phyloP scores from a whole-genome alignment of 192 early-diverging fungal genomes.

The Coemansia sp. region DNA sequence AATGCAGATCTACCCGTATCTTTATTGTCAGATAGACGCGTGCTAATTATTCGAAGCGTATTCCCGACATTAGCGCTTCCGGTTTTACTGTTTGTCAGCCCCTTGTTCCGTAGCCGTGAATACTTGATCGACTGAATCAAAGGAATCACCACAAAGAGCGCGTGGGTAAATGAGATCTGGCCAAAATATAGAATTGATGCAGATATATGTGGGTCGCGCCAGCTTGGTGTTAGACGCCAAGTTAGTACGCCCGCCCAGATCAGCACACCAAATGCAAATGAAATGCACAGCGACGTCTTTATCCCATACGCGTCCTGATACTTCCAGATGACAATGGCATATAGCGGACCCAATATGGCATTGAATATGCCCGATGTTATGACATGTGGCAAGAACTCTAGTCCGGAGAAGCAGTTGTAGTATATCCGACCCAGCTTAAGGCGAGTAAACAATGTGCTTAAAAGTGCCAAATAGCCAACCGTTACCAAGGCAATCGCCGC shows the following conservation, averaged over 20 bases:
- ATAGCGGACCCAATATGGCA: conserved; percentile 11
- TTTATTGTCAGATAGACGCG: no score
- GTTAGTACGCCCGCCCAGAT: conserved; percentile 12
- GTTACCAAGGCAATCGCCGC: background rate
- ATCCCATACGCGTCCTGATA: conserved; percentile 40
- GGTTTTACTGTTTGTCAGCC: no score
- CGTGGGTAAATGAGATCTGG: conserved; percentile 21
- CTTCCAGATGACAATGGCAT: conserved; percentile 16
- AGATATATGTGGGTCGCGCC: conserved; percentile 10
- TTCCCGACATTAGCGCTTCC: no score
- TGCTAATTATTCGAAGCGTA: no score
- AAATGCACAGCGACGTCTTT: conserved; percentile 8
- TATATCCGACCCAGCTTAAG: conserved; percentile 8
- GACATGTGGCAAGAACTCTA: conserved; percentile 9
- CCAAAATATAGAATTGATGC: conserved; percentile 8
- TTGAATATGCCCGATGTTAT: conserved; percentile 18
- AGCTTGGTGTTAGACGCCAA: conserved; percentile 19
- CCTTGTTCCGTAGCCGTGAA: conserved; percentile 4
- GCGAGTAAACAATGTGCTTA: conserved; percentile 15
- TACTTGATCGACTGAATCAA: conserved; percentile 19
- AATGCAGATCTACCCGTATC: conserved; percentile 10
- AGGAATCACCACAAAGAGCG: conserved; percentile 13
- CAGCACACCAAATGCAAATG: conserved; percentile 10
- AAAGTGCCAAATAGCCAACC: conserved; percentile 12
- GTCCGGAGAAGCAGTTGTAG: conserved; percentile 33